Base-by-base conservation (phyloP, 2,329 filamentous ascomycete genomes). In the Microsporum ferrugineum region DNA sequence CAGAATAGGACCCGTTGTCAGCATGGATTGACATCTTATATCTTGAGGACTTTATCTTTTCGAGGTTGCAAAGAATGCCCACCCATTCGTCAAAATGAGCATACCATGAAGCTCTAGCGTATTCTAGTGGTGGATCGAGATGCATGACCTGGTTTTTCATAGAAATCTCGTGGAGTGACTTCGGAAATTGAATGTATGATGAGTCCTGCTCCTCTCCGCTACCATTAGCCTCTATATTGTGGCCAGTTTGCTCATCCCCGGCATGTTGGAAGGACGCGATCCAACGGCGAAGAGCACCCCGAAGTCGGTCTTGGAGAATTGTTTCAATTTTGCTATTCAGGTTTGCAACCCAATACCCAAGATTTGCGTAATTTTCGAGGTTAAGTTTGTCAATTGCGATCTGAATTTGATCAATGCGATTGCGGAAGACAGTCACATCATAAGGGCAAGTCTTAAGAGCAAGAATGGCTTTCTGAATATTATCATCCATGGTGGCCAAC, bases 81-180 rank as follows among this genome's bases (percentile, higher is more conserved):
- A 99, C 83, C 94, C 94, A 99, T 38, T 90, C 84, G 68, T 97
- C 91, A 45, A 99, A 81, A 67, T 96, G 91, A 17, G 87, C 81
- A 70, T 95, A 89, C 94, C 95, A 99, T 71, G 88, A 92, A 10
- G 92, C 91, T 66, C 91, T 85, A 14, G 94, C 91, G 71, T 87
- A 94, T 71, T 96, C 91, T 58, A 97, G 79, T 3, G 94, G 94
- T 2, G 94, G 95, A 59, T 96, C 94, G 31, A 99, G 83, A 70
- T 95, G 96, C 66, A 99, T 96, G 66, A 96, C 88, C 73, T 99
- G 94, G 68, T 97, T 97, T 36, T 89, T 88, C 90, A 99, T 99
- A 4, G 90, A 94, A 60, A 99, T 87, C 72, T 99, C 94, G 67
- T 96, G 89, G 14, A 94, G 81, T 29, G 95, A 82, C 36, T 70